Percentiles rank a stretch among this genome's conserved stretches.
Evolutionary conservation across 2,329 filamentous ascomycete genomes (phyloP).

Genomic region (Sporothrix sp.): DNA sequence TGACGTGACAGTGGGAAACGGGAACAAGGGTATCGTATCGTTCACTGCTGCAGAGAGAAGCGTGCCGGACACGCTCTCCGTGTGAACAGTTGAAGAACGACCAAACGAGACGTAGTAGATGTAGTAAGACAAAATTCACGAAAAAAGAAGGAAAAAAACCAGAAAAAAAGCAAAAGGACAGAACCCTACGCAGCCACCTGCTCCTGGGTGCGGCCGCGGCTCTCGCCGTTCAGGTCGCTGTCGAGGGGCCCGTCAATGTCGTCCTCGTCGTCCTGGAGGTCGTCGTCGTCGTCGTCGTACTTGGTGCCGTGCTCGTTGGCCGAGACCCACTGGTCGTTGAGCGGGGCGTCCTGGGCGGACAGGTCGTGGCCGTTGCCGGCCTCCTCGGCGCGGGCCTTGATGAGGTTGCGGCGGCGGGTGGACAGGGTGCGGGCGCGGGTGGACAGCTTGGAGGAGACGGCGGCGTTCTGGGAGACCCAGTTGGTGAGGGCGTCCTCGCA

Average conservation of each 20-base stretch:
- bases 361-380: constrained; percentile 69
- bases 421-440: constrained; percentile 80
- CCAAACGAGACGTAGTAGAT: too few species aligned
- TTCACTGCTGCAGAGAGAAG: constrained; percentile 3
- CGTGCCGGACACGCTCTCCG: not conserved
- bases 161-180: not conserved
- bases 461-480: constrained; percentile 87
- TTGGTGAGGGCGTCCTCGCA: constrained; percentile 96
- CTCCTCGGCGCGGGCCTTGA: constrained; percentile 58
- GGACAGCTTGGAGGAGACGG: constrained; percentile 78
- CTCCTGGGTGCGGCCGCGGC: constrained; percentile 45
- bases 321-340: constrained; percentile 77
- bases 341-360: constrained; percentile 67
- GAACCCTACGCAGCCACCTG: constrained; percentile 36
- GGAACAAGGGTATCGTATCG: not conserved
- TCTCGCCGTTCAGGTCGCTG: constrained; percentile 45
- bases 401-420: constrained; percentile 68
- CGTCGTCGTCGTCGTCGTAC: constrained; percentile 54
- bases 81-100: not conserved
- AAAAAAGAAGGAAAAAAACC: not conserved
- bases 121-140: too few species aligned
- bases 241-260: constrained; percentile 37
- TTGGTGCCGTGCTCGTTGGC: constrained; percentile 54
- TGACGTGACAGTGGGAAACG: not conserved
- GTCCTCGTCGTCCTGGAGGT: constrained; percentile 23